A percentile compares a stretch with the other conserved stretches of the same genome.
These are phyloP conservation scores for Ilyonectria mors-panacis DNA, from an alignment of 2,329 filamentous ascomycete species.

Conservation along the genomic window DNA sequence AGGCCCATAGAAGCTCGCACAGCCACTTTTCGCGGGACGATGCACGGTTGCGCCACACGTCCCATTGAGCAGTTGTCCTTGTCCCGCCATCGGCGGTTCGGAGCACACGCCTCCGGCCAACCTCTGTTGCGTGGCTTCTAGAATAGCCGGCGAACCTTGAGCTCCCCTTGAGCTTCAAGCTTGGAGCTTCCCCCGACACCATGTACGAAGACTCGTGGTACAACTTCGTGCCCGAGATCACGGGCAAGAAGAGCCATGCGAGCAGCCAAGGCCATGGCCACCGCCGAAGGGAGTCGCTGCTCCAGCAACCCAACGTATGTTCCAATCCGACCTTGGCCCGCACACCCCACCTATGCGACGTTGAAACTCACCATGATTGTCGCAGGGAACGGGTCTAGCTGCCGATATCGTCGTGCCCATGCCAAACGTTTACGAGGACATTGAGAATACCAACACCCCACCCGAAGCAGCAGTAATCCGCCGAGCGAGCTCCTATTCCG, in stretches of 20 bases:
- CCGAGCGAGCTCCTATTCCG: conserved; percentile 81
- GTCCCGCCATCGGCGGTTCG: conserved; percentile 49
- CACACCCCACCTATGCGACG: conserved; percentile 33
- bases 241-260: conserved; percentile 64
- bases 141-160: conserved; percentile 36
- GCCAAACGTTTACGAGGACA: conserved; percentile 71
- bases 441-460: conserved; percentile 69
- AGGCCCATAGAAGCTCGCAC: conserved; percentile 28
- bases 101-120: conserved; percentile 49
- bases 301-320: conserved; percentile 75
- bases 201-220: conserved; percentile 93
- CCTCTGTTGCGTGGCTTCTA: conserved; percentile 51
- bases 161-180: conserved; percentile 23
- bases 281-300: conserved; percentile 77
- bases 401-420: conserved; percentile 69
- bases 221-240: conserved; percentile 77
- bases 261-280: conserved; percentile 66
- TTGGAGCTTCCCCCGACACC: conserved; percentile 44
- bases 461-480: conserved; percentile 76
- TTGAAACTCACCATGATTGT: conserved; percentile 44
- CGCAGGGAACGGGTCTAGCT: conserved; percentile 68
- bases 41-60: conserved; percentile 31
- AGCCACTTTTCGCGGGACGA: conserved; percentile 23
- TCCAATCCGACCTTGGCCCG: conserved; percentile 9
- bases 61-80: conserved; percentile 7